Percentiles rank a stretch among this genome's conserved stretches.
Evolutionary conservation across 2,329 filamentous ascomycete genomes (phyloP).

Genomic region (Pyricularia grisea): DNA sequence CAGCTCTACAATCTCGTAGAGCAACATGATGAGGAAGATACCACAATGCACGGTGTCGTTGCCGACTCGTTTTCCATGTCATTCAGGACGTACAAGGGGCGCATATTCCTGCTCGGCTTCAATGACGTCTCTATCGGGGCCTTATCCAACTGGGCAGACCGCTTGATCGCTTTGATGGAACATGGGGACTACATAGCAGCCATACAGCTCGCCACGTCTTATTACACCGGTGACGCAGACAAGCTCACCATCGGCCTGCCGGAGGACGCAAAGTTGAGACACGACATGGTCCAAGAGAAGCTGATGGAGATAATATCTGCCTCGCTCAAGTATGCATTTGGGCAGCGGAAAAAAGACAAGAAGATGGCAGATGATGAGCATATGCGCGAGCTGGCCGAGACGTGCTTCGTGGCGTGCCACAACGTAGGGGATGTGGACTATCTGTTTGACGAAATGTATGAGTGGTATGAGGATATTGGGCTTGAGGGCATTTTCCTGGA

Average conservation of each 20-base stretch:
- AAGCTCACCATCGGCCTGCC: conserved; percentile 91
- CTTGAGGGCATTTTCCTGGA: conserved; percentile 74
- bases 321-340: conserved; percentile 82
- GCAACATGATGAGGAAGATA: conserved; percentile 76
- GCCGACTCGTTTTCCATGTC: conserved; percentile 98
- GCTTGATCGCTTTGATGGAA: conserved; percentile 89
- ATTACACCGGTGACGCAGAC: conserved; percentile 85
- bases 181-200: conserved; percentile 91
- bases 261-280: conserved; percentile 66
- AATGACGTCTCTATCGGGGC: conserved; percentile 87
- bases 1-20: conserved; percentile 82
- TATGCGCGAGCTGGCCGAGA: conserved; percentile 69
- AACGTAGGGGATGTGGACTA: conserved; percentile 72
- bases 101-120: conserved; percentile 86
- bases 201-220: conserved; percentile 81
- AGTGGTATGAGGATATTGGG: conserved; percentile 74
- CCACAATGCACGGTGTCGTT: conserved; percentile 88
- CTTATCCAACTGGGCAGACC: conserved; percentile 94
- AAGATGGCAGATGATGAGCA: conserved; percentile 42
- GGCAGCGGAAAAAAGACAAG: conserved; percentile 47
- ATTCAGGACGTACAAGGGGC: conserved; percentile 88
- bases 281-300: conserved; percentile 78
- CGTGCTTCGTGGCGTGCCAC: conserved; percentile 75
- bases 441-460: conserved; percentile 83
- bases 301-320: conserved; percentile 89